These are phyloP conservation scores for Eragrostis tef DNA, from an alignment of 202 grass and related monocot species.

Conservation along the genomic window DNA sequence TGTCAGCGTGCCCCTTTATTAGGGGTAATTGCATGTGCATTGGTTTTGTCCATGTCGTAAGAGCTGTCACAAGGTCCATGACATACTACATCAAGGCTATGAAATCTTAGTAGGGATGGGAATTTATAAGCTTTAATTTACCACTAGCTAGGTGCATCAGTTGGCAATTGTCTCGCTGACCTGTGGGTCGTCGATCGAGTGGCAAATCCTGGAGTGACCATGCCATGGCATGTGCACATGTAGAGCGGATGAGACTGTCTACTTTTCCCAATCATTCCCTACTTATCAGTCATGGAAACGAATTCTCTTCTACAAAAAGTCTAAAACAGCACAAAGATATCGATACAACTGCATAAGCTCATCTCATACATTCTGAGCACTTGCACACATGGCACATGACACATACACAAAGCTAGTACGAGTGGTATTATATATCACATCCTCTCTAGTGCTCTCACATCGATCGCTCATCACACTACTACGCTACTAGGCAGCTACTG, in stretches of 20 bases:
- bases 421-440: constrained; percentile 40
- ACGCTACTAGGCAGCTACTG: background rate
- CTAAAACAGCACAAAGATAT: background rate
- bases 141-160: background rate
- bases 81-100: background rate
- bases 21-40: background rate
- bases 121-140: too few relatives aligned
- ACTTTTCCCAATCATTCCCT: constrained; percentile 47
- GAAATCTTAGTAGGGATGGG: background rate
- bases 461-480: constrained; percentile 38
- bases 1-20: background rate
- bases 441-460: constrained; percentile 54
- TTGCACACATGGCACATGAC: background rate
- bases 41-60: background rate
- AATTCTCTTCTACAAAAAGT: background rate
- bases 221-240: background rate
- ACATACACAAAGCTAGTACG: background rate
- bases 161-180: background rate
- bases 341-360: background rate
- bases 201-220: background rate
- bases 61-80: background rate
- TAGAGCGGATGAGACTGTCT: background rate
- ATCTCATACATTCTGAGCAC: background rate
- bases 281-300: constrained; percentile 26
- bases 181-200: background rate